These are phyloP conservation scores for Notholithocarpus densiflorus DNA, from an alignment of 306 rosid species.

Conservation along the genomic window DNA sequence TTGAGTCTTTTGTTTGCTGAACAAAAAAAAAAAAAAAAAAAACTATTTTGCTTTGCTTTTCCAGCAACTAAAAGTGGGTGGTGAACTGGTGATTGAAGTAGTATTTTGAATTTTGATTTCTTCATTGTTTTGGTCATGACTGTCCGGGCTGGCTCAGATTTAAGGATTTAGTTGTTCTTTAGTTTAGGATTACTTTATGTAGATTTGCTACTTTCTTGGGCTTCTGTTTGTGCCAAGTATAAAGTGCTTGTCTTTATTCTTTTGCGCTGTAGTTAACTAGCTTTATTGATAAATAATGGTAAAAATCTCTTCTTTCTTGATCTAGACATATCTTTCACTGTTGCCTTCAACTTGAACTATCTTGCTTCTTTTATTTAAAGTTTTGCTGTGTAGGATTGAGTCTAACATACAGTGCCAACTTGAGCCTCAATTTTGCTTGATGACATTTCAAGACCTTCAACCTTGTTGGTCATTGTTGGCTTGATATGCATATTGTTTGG, in stretches of 20 bases:
- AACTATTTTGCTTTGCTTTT: no score
- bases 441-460: no score
- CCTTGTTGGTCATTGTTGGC: no score
- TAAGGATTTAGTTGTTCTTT: conserved; percentile 14
- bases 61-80: no score
- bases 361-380: no score
- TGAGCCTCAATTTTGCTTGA: no score
- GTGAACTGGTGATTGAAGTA: background rate
- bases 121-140: background rate
- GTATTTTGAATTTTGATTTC: background rate
- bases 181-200: background rate
- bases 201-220: background rate
- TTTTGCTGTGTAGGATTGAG: no score
- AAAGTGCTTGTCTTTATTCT: conserved; percentile 4
- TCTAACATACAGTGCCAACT: no score
- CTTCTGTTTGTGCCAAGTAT: conserved; percentile 13
- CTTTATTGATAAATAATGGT: background rate
- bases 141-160: conserved; percentile 23
- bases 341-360: no score
- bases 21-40: background rate
- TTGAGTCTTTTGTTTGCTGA: background rate
- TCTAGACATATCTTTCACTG: background rate
- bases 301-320: background rate
- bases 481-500: no score
- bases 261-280: background rate